Percentiles rank a stretch among this genome's conserved stretches.
Conservation (phyloP, 306 rosid genomes). For the Acmispon strigosus region DNA sequence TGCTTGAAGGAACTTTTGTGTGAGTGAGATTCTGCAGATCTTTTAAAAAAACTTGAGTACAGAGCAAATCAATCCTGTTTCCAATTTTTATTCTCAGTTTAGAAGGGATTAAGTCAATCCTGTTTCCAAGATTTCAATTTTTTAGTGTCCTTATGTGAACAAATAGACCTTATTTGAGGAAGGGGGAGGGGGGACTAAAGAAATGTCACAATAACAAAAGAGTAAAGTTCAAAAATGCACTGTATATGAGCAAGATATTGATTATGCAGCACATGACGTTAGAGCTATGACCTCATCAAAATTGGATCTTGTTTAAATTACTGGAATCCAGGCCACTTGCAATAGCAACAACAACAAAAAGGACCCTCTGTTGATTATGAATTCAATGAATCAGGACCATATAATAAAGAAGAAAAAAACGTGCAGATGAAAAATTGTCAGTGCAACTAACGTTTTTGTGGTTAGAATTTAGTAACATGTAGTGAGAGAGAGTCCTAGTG, state of each 20-base stretch:
- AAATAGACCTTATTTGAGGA: not conserved
- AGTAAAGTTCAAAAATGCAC: not conserved
- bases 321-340: constrained; percentile 3
- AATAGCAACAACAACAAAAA: not conserved
- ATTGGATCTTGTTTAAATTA: not conserved
- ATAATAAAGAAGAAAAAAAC: not conserved
- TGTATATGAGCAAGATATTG: not conserved
- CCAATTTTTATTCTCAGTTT: not conserved
- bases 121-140: too few relatives aligned
- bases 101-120: not conserved
- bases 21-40: not conserved
- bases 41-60: not conserved
- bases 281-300: constrained; percentile 11
- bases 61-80: not conserved
- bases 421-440: too few relatives aligned
- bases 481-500: not conserved
- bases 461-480: not conserved
- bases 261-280: too few relatives aligned
- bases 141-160: not conserved
- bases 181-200: not conserved
- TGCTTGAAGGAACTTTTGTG: not conserved
- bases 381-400: not conserved
- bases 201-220: not conserved
- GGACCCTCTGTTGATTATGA: too few relatives aligned
- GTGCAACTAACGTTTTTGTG: constrained; percentile 3